Percentiles rank a stretch among this genome's conserved stretches.
Evolutionary conservation across 345 rosid genomes (phyloP).

Genomic region (Geranium rotundifolium): DNA sequence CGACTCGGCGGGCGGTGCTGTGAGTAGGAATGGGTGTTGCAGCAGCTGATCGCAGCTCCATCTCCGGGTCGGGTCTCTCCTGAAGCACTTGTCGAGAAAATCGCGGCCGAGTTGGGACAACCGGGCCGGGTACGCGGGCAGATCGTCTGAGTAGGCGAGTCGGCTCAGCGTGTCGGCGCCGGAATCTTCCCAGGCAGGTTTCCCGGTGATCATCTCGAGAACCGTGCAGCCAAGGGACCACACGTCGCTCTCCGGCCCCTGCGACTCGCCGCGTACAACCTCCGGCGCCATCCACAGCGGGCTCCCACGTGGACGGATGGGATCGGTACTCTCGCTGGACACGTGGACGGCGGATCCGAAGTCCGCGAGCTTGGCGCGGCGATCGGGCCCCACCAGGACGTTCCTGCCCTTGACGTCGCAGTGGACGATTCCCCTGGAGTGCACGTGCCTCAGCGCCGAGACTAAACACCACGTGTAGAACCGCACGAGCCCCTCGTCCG

Average conservation of each 20-base stretch:
- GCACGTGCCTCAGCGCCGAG: conserved; percentile 46
- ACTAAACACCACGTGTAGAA: conserved; percentile 43
- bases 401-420: conserved; percentile 71
- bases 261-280: conserved; percentile 53
- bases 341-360: conserved; percentile 50
- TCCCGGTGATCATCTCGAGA: conserved; percentile 66
- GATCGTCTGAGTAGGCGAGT: conserved; percentile 43
- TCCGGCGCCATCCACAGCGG: conserved; percentile 97
- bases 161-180: conserved; percentile 43
- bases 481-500: conserved; percentile 26
- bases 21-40: conserved; percentile 44
- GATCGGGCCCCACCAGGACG: conserved; percentile 30
- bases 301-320: conserved; percentile 55
- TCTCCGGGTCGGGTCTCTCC: conserved; percentile 34
- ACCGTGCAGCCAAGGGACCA: conserved; percentile 77
- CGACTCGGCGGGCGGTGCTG: conserved; percentile 11
- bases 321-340: not conserved
- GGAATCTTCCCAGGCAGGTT: conserved; percentile 58
- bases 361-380: conserved; percentile 52
- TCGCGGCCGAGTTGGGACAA: conserved; percentile 46
- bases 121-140: conserved; percentile 35
- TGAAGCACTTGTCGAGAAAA: conserved; percentile 51
- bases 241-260: conserved; percentile 71
- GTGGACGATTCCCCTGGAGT: conserved; percentile 52
- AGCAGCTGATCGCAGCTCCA: conserved; percentile 73